Base-by-base conservation (phyloP, 345 rosid species). In the Clarkia xantiana region DNA sequence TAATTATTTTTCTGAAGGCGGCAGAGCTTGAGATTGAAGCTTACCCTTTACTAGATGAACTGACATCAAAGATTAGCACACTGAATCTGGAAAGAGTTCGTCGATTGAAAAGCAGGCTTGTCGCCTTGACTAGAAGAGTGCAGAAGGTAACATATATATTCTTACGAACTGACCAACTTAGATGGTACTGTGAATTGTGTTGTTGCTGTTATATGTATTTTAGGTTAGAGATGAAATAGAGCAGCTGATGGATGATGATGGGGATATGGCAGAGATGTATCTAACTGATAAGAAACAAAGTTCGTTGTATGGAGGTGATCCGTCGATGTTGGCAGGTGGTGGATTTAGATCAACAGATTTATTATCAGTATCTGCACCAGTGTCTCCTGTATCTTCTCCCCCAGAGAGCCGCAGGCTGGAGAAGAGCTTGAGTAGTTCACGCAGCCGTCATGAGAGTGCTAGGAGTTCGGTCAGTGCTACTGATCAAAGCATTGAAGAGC, bases 201-300 rank as follows among this genome's bases (percentile, higher is more conserved):
- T 14, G 41, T 49, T 49, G 11, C 14, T n/a, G n/a, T 25, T 4
- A 11, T 49, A 13, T 49, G 11, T 25, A 25, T 14, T 49, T 25
- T 68, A 84, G 88, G 94, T 93, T 45, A 72, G 96, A 57, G 99
- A 93, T 71, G 99, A 93, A 79, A 93, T 93, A 40, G 99, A 93
- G 62, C 96, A 93, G 73, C 82, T 93, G 39, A 93, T 93, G 99
- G 96, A 91, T 69, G 99, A 91, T 72, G 99, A 91, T 56, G 99
- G 99, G 40, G 99, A 91, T 65, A 87, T 91, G 98, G 98, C 98
- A 1, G 98, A 91, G 71, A 84, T 91, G 98, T 82, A 78, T 74
- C 94, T 91, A 18, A 87, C 96, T 2, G 98, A 91, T 72, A 91
- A 91, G 77, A 91, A 91, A 68, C 75, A 56, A 29, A 75, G 96